Conservation (phyloP, 192 early-diverging fungal genomes). For the Dimargaris xerosporica region DNA sequence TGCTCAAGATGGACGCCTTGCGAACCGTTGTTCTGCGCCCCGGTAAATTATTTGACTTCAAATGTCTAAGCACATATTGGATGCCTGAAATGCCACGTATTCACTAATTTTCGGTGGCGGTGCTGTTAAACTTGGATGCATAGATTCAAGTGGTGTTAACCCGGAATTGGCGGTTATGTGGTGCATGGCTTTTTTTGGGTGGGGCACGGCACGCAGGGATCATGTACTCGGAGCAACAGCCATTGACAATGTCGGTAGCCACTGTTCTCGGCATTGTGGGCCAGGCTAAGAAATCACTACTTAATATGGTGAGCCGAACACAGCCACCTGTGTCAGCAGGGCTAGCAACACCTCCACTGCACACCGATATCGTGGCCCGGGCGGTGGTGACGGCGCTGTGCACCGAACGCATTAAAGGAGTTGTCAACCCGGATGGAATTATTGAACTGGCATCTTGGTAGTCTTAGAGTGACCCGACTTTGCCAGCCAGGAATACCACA, state of each 20-base stretch:
- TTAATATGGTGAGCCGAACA: slow-evolving; percentile 2
- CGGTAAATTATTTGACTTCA: slow-evolving; percentile 15
- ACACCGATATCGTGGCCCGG: slow-evolving; percentile 23
- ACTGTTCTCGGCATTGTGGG: slow-evolving; percentile 32
- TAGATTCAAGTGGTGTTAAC: neutral
- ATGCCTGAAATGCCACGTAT: neutral
- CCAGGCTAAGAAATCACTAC: too few relatives aligned
- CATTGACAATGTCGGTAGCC: slow-evolving; percentile 40
- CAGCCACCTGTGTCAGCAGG: neutral
- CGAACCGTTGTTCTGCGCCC: slow-evolving; percentile 40
- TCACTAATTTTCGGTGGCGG: neutral
- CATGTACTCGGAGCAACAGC: slow-evolving; percentile 42
- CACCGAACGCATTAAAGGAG: neutral
- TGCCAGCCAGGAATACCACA: too few relatives aligned
- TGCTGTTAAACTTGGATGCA: neutral
- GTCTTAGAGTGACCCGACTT: too few relatives aligned
- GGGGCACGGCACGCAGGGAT: slow-evolving; percentile 23
- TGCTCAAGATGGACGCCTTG: slow-evolving; percentile 31
- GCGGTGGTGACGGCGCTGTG: slow-evolving; percentile 18
- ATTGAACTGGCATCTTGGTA: neutral
- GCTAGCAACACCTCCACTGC: slow-evolving; percentile 19
- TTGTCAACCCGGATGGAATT: slow-evolving; percentile 9
- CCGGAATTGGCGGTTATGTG: too few relatives aligned
- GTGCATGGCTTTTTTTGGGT: neutral
- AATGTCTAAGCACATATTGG: neutral